Conservation (phyloP, 108 stramenopile species). For the Cyclotella baltica region DNA sequence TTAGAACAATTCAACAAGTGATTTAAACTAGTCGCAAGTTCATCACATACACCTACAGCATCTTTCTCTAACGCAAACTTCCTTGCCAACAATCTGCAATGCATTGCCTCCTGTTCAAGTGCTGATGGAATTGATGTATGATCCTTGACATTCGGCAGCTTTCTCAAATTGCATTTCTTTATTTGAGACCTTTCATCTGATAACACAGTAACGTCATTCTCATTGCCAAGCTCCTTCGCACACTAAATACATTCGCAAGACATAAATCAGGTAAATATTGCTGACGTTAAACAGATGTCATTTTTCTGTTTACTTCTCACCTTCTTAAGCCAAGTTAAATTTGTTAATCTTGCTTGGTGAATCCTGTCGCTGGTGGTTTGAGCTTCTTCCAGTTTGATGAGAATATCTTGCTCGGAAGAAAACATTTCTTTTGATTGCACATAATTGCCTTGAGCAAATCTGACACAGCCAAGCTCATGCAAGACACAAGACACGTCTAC, state of each 20-base stretch:
- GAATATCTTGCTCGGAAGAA: conserved; percentile 48
- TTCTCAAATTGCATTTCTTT: conserved; percentile 24
- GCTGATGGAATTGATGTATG: background rate
- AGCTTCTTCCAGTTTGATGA: conserved; percentile 56
- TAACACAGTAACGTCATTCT: conserved; percentile 28
- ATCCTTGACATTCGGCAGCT: background rate
- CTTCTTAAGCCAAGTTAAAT: conserved; percentile 71
- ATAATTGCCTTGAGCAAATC: conserved; percentile 55
- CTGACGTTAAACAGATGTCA: background rate
- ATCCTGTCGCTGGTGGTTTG: conserved; percentile 51
- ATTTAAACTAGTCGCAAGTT: conserved; percentile 16
- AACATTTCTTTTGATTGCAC: conserved; percentile 53
- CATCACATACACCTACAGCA: background rate
- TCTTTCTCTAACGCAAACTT: conserved; percentile 54
- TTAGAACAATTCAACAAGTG: too few relatives aligned
- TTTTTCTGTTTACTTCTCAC: background rate
- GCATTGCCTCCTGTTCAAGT: conserved; percentile 49
- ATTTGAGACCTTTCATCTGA: conserved; percentile 46
- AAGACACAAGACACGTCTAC: conserved; percentile 69
- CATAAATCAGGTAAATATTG: background rate
- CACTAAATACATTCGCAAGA: conserved; percentile 24
- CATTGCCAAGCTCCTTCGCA: conserved; percentile 62
- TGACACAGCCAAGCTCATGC: conserved; percentile 68
- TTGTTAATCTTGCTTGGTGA: conserved; percentile 62
- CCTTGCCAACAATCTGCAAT: conserved; percentile 55